phyloP scores from a whole-genome alignment of 2,329 filamentous ascomycete species.

The Apiospora hydei region DNA sequence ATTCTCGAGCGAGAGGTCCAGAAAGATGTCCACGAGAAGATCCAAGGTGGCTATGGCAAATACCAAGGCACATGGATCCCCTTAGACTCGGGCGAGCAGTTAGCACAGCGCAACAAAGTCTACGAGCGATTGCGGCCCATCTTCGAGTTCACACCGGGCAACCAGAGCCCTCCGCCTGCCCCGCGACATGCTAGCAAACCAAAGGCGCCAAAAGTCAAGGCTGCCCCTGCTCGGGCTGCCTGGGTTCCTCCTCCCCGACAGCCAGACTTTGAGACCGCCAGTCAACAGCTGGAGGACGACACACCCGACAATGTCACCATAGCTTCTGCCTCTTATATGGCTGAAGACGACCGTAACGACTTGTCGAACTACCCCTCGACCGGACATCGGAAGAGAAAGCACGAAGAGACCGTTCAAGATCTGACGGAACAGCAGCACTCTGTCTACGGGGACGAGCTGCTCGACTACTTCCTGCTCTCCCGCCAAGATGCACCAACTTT shows the following conservation, averaged over 20 bases:
- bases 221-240: constrained; percentile 62
- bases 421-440: constrained; percentile 83
- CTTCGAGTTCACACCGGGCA: constrained; percentile 86
- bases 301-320: constrained; percentile 85
- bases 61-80: constrained; percentile 99
- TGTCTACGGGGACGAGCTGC: constrained; percentile 88
- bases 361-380: constrained; percentile 65
- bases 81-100: constrained; percentile 77
- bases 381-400: constrained; percentile 78
- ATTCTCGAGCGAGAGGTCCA: constrained; percentile 97
- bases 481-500: constrained; percentile 77
- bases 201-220: constrained; percentile 72
- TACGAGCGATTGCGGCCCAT: constrained; percentile 84
- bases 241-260: constrained; percentile 13
- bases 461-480: constrained; percentile 94
- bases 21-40: constrained; percentile 95
- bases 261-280: constrained; percentile 66
- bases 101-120: constrained; percentile 88
- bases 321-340: constrained; percentile 83
- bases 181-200: constrained; percentile 92
- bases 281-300: constrained; percentile 74
- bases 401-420: constrained; percentile 68
- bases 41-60: constrained; percentile 98
- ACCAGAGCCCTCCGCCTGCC: constrained; percentile 88
- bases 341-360: constrained; percentile 79